These are phyloP conservation scores for Suaeda aralocaspica DNA, from an alignment of 148 eudicot genomes.

Conservation along the genomic window DNA sequence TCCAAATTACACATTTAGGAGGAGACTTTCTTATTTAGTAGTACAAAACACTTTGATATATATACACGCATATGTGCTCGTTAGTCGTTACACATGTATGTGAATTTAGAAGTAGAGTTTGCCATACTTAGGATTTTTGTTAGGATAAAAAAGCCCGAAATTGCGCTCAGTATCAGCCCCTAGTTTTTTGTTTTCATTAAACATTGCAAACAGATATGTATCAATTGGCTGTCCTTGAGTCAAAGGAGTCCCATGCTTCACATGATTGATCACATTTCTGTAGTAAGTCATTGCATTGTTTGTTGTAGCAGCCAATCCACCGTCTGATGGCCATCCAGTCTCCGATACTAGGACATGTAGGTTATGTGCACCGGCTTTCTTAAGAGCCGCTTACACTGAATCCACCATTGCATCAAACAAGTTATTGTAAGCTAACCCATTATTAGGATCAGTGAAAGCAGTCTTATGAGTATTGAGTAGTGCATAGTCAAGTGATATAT, in stretches of 20 bases:
- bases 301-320: conserved; percentile 25
- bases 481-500: conserved; percentile 18
- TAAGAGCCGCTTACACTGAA: conserved; percentile 25
- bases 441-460: conserved; percentile 19
- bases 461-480: conserved; percentile 13
- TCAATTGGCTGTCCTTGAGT: conserved; percentile 19
- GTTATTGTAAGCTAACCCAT: conserved; percentile 27
- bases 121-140: conserved; percentile 31
- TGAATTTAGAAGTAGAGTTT: conserved; percentile 21
- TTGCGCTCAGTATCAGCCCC: conserved; percentile 30
- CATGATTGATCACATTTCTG: conserved; percentile 28
- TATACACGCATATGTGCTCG: too few relatives aligned
- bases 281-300: conserved; percentile 25
- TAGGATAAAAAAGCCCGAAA: conserved; percentile 34
- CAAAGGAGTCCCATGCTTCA: conserved; percentile 31
- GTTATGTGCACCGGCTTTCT: conserved; percentile 9
- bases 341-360: neutral
- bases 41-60: too few relatives aligned
- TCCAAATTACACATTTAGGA: too few relatives aligned
- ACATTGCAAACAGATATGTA: conserved; percentile 37
- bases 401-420: conserved; percentile 33
- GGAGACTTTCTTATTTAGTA: too few relatives aligned
- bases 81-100: too few relatives aligned
- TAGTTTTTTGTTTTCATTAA: conserved; percentile 32
- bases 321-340: conserved; percentile 24